A percentile compares a stretch with the other conserved stretches of the same genome.
Conservation (phyloP, 2,329 filamentous ascomycete genomes). For the Trichoderma polysporum region DNA sequence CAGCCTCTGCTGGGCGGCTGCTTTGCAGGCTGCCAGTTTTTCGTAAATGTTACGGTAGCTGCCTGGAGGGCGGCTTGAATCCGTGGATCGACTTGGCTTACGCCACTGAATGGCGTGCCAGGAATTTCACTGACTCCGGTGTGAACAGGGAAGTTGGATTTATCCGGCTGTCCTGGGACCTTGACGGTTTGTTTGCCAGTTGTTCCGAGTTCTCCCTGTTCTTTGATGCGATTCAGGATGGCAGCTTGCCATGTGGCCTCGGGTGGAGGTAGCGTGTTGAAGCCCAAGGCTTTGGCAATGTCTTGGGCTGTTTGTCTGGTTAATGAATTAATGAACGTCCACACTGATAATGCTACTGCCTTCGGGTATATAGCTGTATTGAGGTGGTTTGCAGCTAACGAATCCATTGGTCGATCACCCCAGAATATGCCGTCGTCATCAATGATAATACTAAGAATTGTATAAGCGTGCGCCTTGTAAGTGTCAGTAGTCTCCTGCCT, state of each 20-base stretch:
- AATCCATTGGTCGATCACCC: slow-evolving; percentile 49
- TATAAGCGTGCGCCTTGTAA: slow-evolving; percentile 25
- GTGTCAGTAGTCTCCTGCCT: not conserved
- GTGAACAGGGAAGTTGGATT: slow-evolving; percentile 29
- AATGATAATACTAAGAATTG: slow-evolving; percentile 46
- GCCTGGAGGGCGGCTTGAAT: slow-evolving; percentile 35
- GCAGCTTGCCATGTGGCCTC: slow-evolving; percentile 36
- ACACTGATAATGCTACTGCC: slow-evolving; percentile 50
- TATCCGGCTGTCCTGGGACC: slow-evolving; percentile 28
- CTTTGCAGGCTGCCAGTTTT: slow-evolving; percentile 48
- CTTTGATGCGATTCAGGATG: slow-evolving; percentile 31
- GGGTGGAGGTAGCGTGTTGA: slow-evolving; percentile 31
- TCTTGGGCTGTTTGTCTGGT: slow-evolving; percentile 45
- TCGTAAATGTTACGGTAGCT: slow-evolving; percentile 37
- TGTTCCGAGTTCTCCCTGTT: slow-evolving; percentile 27
- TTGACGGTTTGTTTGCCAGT: slow-evolving; percentile 28
- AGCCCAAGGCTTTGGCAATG: slow-evolving; percentile 48
- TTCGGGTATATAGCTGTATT: slow-evolving; percentile 55
- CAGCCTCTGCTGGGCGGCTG: slow-evolving; percentile 50
- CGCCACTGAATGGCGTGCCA: slow-evolving; percentile 29
- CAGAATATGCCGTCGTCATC: slow-evolving; percentile 50
- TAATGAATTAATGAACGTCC: slow-evolving; percentile 52
- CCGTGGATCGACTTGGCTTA: slow-evolving; percentile 38
- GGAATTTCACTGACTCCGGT: slow-evolving; percentile 29
- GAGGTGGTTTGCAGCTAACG: slow-evolving; percentile 44